Base-by-base conservation (phyloP, 2,329 filamentous ascomycete species). In the Domatiomyces catenatus region DNA sequence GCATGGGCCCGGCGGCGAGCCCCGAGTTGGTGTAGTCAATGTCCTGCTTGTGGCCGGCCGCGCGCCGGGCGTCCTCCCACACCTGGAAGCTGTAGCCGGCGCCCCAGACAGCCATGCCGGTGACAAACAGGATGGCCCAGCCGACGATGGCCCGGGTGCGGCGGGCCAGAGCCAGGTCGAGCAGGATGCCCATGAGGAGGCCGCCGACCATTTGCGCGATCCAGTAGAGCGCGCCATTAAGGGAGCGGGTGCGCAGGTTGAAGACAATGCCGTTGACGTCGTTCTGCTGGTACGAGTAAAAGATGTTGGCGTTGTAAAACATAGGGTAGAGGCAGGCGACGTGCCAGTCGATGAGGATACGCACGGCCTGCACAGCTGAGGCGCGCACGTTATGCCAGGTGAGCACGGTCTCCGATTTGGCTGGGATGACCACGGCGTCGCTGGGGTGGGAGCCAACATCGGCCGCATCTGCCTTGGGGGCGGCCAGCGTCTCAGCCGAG, bases 261-360 rank as follows among this genome's bases (percentile, higher is more conserved):
- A 78, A 79, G 32, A 70, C 71, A 52, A 69, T 66, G 8, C 70
- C 71, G 62, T 79, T 79, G 62, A 55, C 52, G n/a, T 50, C 72
- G 60, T 81, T 83, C 67, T 80, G 77, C 61, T 84, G 81, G 57
- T 83, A 84, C 58, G 77, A 76, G 66, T 81, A 81, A 66, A 84
- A 84, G 72, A 75, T 77, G 63, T 84, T 84, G 61, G 77, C 80
- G 42, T 76, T 72, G 62, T 80, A 80, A 69, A 84, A 84, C 76
- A 84, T 81, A 61, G 80, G 81, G 68, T 84, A 84, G 20, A 86
- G 71, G 26, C 79, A 66, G 48, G 84, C 56, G 59, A 86, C 76
- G 66, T 77, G 66, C 71, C 71, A 72, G 47, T 59, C 61, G 1
- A 69, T 47, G 1, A 69, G 64, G 28, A 67, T 66, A 44, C 48